Conservation (phyloP, 2,329 filamentous ascomycete genomes). For the Trichoderma sp. region DNA sequence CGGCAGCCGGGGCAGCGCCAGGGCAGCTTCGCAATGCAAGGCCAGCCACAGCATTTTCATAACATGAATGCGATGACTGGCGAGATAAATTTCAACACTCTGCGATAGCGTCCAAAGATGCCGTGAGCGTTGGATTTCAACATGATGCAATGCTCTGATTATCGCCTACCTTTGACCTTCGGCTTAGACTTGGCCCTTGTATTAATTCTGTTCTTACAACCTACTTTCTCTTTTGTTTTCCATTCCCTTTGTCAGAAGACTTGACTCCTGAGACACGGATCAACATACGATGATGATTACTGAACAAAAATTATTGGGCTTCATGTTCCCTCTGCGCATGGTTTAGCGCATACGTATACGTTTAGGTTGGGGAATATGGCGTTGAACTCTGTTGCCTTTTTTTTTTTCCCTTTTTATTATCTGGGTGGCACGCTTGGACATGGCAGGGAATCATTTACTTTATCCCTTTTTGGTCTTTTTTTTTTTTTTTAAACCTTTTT, state of each 20-base stretch:
- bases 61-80: slow-evolving; percentile 31
- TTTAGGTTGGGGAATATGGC: neutral
- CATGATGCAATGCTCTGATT: too few relatives aligned
- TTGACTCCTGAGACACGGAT: neutral
- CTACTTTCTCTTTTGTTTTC: neutral
- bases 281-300: slow-evolving; percentile 13
- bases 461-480: neutral
- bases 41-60: slow-evolving; percentile 44
- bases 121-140: too few relatives aligned
- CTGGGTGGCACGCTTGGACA: neutral
- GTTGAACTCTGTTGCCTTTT: neutral
- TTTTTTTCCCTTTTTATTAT: neutral
- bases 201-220: neutral
- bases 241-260: slow-evolving; percentile 12
- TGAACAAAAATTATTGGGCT: slow-evolving; percentile 6
- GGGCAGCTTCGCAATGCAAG: slow-evolving; percentile 33
- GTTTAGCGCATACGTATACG: neutral
- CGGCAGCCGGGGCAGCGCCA: slow-evolving; percentile 31
- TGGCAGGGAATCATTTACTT: neutral
- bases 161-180: neutral
- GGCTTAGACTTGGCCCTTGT: slow-evolving; percentile 6
- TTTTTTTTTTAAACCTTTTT: neutral
- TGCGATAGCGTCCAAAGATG: slow-evolving; percentile 13
- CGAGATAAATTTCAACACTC: slow-evolving; percentile 29
- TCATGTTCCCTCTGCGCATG: neutral